Conservation (phyloP, 2,329 filamentous ascomycete genomes). For the Trichoderma sp. region DNA sequence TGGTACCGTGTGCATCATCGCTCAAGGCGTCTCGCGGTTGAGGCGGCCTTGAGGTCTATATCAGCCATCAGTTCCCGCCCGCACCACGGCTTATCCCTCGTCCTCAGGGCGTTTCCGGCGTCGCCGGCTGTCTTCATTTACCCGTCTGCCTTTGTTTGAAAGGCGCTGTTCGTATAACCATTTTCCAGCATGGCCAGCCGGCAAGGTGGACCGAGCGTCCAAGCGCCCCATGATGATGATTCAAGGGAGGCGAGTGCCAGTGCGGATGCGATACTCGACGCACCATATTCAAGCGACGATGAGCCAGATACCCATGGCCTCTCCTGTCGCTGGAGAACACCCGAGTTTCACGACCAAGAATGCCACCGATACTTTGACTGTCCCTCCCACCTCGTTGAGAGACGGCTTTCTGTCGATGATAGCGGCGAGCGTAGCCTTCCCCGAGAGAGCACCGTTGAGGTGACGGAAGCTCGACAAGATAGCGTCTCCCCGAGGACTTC, state of each 20-base stretch:
- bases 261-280: conserved; percentile 31
- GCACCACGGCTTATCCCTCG: conserved; percentile 1
- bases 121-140: not conserved
- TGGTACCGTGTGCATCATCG: conserved; percentile 16
- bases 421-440: conserved; percentile 20
- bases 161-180: not conserved
- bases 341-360: conserved; percentile 41
- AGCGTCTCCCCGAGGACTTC: not conserved
- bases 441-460: conserved; percentile 3
- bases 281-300: conserved; percentile 41
- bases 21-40: conserved; percentile 14
- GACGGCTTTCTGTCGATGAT: conserved; percentile 33
- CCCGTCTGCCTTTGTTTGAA: not conserved
- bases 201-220: conserved; percentile 27
- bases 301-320: conserved; percentile 20
- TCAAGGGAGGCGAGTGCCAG: conserved; percentile 14
- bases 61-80: conserved; percentile 1
- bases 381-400: conserved; percentile 44
- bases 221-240: conserved; percentile 19
- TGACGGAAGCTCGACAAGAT: conserved; percentile 6
- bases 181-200: conserved; percentile 32
- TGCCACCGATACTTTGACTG: conserved; percentile 49
- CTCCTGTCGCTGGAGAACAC: conserved; percentile 39
- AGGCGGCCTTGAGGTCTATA: conserved; percentile 10
- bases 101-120: not conserved